A percentile compares a stretch with the other conserved stretches of the same genome.
phyloP scores from a whole-genome alignment of 1,284 basidiomycete species.

The Fistulina hepatica region DNA sequence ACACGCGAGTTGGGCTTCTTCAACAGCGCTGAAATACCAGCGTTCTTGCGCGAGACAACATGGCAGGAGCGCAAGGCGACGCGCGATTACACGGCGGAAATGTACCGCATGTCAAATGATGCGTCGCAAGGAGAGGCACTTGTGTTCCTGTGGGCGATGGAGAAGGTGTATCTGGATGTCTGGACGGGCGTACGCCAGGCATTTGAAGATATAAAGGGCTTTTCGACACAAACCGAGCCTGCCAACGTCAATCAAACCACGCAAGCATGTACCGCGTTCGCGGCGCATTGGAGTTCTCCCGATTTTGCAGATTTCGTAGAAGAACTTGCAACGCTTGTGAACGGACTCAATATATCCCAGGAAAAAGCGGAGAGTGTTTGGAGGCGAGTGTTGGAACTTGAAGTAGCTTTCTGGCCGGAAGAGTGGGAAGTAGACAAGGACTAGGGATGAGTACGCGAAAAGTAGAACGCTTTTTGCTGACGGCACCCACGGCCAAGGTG shows the following conservation, averaged over 20 bases:
- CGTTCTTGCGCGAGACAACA: slow-evolving; percentile 32
- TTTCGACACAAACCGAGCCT: too few species aligned
- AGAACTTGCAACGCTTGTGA: slow-evolving; percentile 40
- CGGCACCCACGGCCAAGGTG: too few species aligned
- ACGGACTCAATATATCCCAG: slow-evolving; percentile 33
- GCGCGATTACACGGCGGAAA: slow-evolving; percentile 59
- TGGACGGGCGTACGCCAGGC: slow-evolving; percentile 44
- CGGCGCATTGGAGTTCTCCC: slow-evolving; percentile 55
- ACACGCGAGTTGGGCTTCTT: slow-evolving; percentile 57
- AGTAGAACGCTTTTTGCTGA: too few species aligned
- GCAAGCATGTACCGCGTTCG: slow-evolving; percentile 36
- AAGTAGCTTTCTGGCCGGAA: slow-evolving; percentile 51
- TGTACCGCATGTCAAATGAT: slow-evolving; percentile 39
- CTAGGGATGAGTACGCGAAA: too few species aligned
- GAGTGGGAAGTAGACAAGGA: too few species aligned
- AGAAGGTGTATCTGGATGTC: slow-evolving; percentile 60
- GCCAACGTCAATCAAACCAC: slow-evolving; percentile 7
- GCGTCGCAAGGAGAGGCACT: slow-evolving; percentile 51
- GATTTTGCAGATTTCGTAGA: slow-evolving; percentile 56
- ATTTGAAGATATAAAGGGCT: slow-evolving; percentile 6
- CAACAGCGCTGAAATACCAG: slow-evolving; percentile 34
- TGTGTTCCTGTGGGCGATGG: slow-evolving; percentile 71
- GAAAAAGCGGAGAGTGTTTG: slow-evolving; percentile 44
- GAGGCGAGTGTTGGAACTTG: slow-evolving; percentile 47
- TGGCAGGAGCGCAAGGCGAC: slow-evolving; percentile 53